Conservation (phyloP, 345 rosid genomes). For the Gossypioides kirkii region DNA sequence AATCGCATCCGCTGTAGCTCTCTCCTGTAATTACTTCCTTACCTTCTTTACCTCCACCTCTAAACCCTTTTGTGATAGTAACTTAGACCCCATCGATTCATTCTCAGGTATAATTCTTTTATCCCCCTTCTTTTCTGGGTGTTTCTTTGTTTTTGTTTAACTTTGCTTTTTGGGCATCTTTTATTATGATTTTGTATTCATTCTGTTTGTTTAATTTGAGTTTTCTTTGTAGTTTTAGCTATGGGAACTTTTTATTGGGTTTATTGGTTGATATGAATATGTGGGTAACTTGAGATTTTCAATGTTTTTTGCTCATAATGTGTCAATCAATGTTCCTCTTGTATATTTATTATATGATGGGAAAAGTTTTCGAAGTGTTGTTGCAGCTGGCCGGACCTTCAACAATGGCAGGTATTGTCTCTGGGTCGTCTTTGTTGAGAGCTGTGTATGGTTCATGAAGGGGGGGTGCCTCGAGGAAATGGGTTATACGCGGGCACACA, state of each 20-base stretch:
- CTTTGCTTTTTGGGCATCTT: not conserved
- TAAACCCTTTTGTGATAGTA: conserved; percentile 59
- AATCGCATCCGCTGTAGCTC: conserved; percentile 58
- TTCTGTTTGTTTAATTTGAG: not conserved
- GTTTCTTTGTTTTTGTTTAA: not conserved
- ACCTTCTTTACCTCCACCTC: conserved; percentile 31
- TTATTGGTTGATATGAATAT: not conserved
- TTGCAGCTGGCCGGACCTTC: too few species aligned
- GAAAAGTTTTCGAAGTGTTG: too few species aligned
- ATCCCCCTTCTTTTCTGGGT: not conserved
- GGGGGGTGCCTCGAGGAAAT: too few species aligned
- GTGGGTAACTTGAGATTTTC: not conserved
- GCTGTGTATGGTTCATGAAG: too few species aligned
- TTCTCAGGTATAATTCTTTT: conserved; percentile 38
- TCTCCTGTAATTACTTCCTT: conserved; percentile 52
- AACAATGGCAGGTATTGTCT: too few species aligned
- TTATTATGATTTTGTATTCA: not conserved
- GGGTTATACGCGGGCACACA: too few species aligned
- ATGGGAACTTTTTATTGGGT: not conserved
- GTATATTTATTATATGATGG: not conserved
- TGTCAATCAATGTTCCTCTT: not conserved
- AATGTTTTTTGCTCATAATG: not conserved
- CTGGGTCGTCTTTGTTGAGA: too few species aligned
- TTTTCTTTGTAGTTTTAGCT: not conserved
- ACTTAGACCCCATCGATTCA: conserved; percentile 32